phyloP scores from a whole-genome alignment of 1,284 basidiomycete genomes.

The Malassezia nana region DNA sequence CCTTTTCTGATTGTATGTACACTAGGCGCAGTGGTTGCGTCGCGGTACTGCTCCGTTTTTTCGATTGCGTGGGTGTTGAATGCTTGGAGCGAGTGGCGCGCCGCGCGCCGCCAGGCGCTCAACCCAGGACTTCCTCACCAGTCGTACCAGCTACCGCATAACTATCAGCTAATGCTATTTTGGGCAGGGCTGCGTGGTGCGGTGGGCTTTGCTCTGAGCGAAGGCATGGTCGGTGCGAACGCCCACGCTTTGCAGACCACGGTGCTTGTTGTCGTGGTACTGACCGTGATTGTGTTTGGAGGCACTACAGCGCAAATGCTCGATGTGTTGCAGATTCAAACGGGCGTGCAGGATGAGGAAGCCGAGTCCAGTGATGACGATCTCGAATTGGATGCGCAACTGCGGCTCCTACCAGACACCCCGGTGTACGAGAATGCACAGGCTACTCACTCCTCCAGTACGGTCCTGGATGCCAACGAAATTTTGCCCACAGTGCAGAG shows the following conservation, averaged over 20 bases:
- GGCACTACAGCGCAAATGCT: constrained; percentile 95
- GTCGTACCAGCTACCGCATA: constrained; percentile 22
- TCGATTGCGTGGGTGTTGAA: constrained; percentile 93
- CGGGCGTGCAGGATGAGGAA: constrained; percentile 74
- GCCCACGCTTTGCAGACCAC: constrained; percentile 83
- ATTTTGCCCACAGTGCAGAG: background rate
- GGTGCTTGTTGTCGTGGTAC: constrained; percentile 86
- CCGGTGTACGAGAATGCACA: background rate
- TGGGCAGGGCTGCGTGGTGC: constrained; percentile 96
- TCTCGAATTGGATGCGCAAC: background rate
- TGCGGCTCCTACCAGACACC: background rate
- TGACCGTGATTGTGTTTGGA: constrained; percentile 89
- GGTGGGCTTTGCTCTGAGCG: constrained; percentile 89
- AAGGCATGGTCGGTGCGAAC: constrained; percentile 84
- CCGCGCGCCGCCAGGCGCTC: constrained; percentile 53
- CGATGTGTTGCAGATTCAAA: constrained; percentile 88
- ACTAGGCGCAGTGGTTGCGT: constrained; percentile 73
- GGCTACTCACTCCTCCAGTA: background rate
- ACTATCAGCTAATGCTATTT: constrained; percentile 60
- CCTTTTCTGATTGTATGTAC: constrained; percentile 69
- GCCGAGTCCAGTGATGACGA: constrained; percentile 57
- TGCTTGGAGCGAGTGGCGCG: constrained; percentile 69
- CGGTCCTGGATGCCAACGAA: background rate
- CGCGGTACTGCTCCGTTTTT: constrained; percentile 91
- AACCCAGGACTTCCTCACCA: constrained; percentile 21